Conservation (phyloP, 2,329 filamentous ascomycete genomes). For the Xylogone sp. region DNA sequence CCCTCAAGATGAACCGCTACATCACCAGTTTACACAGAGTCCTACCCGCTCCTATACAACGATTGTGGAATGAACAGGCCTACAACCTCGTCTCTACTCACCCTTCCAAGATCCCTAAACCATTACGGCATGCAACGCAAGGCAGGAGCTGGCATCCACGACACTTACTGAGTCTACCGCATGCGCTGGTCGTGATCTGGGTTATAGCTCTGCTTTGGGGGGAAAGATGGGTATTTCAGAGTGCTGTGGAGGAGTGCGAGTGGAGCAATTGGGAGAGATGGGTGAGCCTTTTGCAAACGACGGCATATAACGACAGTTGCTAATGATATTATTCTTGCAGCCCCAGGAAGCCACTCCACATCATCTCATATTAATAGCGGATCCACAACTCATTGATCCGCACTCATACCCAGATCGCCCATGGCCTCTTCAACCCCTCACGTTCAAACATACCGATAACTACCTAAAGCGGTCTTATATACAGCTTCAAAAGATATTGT, state of each 20-base stretch:
- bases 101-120: conserved; percentile 9
- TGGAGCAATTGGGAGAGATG: conserved; percentile 93
- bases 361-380: conserved; percentile 64
- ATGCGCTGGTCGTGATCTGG: conserved; percentile 71
- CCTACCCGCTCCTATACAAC: conserved; percentile 17
- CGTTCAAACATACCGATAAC: conserved; percentile 76
- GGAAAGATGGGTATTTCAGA: conserved; percentile 73
- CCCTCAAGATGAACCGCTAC: conserved; percentile 15
- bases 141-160: conserved; percentile 43
- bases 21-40: conserved; percentile 16
- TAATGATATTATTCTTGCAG: conserved; percentile 41
- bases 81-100: conserved; percentile 11
- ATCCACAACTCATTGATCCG: conserved; percentile 71
- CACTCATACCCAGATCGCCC: conserved; percentile 70
- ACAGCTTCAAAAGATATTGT: conserved; percentile 69
- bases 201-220: conserved; percentile 76
- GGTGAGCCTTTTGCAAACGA: too few species aligned
- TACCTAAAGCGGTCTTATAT: conserved; percentile 82
- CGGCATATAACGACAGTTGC: too few species aligned
- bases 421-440: conserved; percentile 65
- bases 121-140: conserved; percentile 9
- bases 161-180: conserved; percentile 59
- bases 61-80: conserved; percentile 16
- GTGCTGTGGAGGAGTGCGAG: conserved; percentile 65
- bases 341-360: conserved; percentile 76